phyloP scores from a whole-genome alignment of 352 stramenopile species.

The Phytophthora pinifolia region DNA sequence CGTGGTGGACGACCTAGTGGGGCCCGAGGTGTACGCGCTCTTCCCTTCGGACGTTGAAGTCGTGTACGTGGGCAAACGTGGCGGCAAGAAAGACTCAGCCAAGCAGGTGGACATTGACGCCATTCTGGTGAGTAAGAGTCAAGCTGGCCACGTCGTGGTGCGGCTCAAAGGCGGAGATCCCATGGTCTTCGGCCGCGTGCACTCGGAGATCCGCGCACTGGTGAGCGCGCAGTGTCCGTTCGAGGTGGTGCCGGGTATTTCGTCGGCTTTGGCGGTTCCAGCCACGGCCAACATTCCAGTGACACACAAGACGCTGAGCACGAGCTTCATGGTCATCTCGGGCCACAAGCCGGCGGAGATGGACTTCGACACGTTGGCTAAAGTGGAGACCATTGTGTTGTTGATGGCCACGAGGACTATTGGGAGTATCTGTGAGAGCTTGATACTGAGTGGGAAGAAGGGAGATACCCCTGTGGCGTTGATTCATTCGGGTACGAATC shows the following conservation, averaged over 20 bases:
- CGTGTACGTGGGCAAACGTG: conserved; percentile 69
- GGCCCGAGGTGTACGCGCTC: conserved; percentile 53
- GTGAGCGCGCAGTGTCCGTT: conserved; percentile 48
- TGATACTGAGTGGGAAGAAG: conserved; percentile 43
- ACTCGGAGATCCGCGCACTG: conserved; percentile 68
- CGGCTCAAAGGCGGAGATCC: conserved; percentile 71
- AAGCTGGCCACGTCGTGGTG: conserved; percentile 54
- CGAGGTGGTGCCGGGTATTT: conserved; percentile 70
- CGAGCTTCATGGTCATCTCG: conserved; percentile 63
- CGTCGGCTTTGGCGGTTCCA: conserved; percentile 59
- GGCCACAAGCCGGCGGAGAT: conserved; percentile 70
- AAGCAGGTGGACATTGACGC: conserved; percentile 70
- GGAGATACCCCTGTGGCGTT: conserved; percentile 53
- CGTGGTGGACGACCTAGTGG: conserved; percentile 70
- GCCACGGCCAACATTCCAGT: conserved; percentile 63
- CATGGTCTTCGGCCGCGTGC: conserved; percentile 73
- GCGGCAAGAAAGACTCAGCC: conserved; percentile 64
- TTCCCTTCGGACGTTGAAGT: conserved; percentile 58
- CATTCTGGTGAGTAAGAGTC: conserved; percentile 56
- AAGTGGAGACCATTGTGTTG: conserved; percentile 57
- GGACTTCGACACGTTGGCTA: conserved; percentile 51
- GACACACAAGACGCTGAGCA: conserved; percentile 70
- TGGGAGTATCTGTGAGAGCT: conserved; percentile 37
- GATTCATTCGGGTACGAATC: conserved; percentile 60
- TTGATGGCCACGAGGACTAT: conserved; percentile 67